Evolutionary conservation across 1,284 basidiomycete genomes (phyloP).

Genomic region (Malassezia brasiliensis): DNA sequence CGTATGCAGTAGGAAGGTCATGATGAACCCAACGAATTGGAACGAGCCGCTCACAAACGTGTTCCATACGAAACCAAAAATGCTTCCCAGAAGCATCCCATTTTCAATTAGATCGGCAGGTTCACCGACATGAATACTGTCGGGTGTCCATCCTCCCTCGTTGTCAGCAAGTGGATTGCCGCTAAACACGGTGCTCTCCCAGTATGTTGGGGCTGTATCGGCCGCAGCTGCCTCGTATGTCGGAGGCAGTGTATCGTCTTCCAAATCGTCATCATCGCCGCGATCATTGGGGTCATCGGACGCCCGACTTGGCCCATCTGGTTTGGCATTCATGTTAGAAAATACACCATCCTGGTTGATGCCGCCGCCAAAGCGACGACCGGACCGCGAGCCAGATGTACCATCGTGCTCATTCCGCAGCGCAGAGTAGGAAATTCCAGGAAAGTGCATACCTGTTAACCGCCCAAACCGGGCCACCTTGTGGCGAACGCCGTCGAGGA

Average conservation of each 20-base stretch:
- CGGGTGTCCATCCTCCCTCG: slow-evolving; percentile 44
- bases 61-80: slow-evolving; percentile 68
- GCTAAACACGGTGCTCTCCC: slow-evolving; percentile 82
- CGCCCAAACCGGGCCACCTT: slow-evolving; percentile 38
- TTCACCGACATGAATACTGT: slow-evolving; percentile 35
- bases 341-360: slow-evolving; percentile 88
- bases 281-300: slow-evolving; percentile 47
- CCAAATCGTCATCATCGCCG: slow-evolving; percentile 60
- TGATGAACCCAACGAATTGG: slow-evolving; percentile 64
- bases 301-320: slow-evolving; percentile 51
- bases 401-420: slow-evolving; percentile 12
- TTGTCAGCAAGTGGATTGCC: slow-evolving; percentile 51
- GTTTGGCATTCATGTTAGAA: slow-evolving; percentile 86
- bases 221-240: slow-evolving; percentile 79
- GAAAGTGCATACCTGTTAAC: slow-evolving; percentile 43
- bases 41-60: slow-evolving; percentile 84
- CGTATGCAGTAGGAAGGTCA: slow-evolving; percentile 49
- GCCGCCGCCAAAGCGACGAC: slow-evolving; percentile 58
- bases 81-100: slow-evolving; percentile 55
- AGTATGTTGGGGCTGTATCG: slow-evolving; percentile 87
- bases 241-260: slow-evolving; percentile 53
- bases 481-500: slow-evolving; percentile 26
- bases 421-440: slow-evolving; percentile 34
- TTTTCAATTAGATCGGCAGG: slow-evolving; percentile 55
- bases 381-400: slow-evolving; percentile 11